Conservation (phyloP, 306 rosid genomes). For the Cucurbita argyrosperma region DNA sequence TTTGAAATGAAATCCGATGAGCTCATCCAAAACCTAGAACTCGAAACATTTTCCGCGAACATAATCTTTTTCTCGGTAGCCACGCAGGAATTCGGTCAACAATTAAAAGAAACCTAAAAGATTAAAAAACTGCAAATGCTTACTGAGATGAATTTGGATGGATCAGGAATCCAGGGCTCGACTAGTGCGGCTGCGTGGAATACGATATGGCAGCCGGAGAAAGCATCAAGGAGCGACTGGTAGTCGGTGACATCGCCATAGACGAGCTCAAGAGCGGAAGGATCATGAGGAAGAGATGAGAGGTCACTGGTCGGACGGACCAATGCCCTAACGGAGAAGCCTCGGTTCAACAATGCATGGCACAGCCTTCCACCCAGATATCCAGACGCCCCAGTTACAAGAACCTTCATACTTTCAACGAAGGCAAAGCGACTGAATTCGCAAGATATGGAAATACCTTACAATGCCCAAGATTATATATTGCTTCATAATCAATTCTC, state of each 20-base stretch:
- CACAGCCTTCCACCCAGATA: constrained; percentile 76
- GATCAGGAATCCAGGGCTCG: constrained; percentile 95
- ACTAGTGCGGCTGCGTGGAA: constrained; percentile 87
- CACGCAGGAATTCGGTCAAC: neutral
- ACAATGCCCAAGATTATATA: neutral
- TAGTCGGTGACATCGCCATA: constrained; percentile 71
- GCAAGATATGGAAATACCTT: no score
- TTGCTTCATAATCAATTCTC: neutral
- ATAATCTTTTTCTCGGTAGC: neutral
- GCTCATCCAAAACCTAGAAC: neutral
- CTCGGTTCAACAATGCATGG: constrained; percentile 32
- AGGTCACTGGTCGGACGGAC: constrained; percentile 76
- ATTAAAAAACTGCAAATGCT: neutral
- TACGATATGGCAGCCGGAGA: constrained; percentile 50
- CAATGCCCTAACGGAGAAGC: constrained; percentile 51
- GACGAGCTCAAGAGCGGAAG: constrained; percentile 35
- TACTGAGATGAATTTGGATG: constrained; percentile 56
- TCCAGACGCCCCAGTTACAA: constrained; percentile 86
- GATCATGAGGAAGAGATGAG: constrained; percentile 35
- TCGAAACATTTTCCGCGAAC: neutral
- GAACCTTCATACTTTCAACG: constrained; percentile 21
- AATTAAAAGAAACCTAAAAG: neutral
- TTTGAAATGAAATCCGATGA: neutral
- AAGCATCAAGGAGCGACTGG: constrained; percentile 59
- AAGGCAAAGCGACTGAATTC: neutral